Evolutionary conservation across 1,284 basidiomycete species (phyloP).

Genomic region (Fomes fomentarius): DNA sequence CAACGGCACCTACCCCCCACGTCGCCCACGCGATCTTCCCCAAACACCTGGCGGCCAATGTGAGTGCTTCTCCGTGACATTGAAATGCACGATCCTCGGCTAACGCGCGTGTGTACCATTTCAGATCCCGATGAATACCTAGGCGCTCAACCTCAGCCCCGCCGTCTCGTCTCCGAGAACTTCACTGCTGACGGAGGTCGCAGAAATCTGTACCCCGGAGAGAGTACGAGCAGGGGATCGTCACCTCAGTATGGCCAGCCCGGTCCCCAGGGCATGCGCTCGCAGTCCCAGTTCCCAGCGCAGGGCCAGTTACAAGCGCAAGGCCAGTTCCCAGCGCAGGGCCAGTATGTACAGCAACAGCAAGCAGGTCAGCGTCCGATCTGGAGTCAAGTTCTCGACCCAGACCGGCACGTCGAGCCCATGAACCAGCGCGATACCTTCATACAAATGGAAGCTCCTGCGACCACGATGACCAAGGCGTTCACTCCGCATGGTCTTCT

Average conservation of each 20-base stretch:
- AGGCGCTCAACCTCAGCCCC: conserved; percentile 29
- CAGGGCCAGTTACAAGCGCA: conserved; percentile 21
- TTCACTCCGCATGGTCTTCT: conserved; percentile 94
- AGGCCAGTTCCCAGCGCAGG: conserved; percentile 29
- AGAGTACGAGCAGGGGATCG: conserved; percentile 47
- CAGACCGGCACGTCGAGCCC: conserved; percentile 52
- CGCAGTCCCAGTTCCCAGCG: conserved; percentile 32
- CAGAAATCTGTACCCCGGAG: conserved; percentile 41
- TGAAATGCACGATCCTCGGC: not conserved
- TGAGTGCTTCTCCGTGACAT: conserved; percentile 19
- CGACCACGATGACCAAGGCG: conserved; percentile 85
- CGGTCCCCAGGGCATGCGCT: conserved; percentile 29
- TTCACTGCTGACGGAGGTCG: conserved; percentile 45
- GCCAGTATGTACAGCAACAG: conserved; percentile 8
- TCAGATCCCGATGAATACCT: conserved; percentile 32
- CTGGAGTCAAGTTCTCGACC: conserved; percentile 87
- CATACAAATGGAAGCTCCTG: conserved; percentile 77
- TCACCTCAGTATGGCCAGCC: conserved; percentile 39
- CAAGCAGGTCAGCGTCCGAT: conserved; percentile 66
- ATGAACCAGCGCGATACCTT: conserved; percentile 65
- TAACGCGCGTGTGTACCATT: conserved; percentile 1
- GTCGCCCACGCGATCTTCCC: conserved; percentile 45
- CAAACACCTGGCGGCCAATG: conserved; percentile 44
- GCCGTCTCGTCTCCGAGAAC: conserved; percentile 37
- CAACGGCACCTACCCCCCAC: conserved; percentile 26